Conservation (phyloP, 2,329 filamentous ascomycete species). For the Fusarium sp. region DNA sequence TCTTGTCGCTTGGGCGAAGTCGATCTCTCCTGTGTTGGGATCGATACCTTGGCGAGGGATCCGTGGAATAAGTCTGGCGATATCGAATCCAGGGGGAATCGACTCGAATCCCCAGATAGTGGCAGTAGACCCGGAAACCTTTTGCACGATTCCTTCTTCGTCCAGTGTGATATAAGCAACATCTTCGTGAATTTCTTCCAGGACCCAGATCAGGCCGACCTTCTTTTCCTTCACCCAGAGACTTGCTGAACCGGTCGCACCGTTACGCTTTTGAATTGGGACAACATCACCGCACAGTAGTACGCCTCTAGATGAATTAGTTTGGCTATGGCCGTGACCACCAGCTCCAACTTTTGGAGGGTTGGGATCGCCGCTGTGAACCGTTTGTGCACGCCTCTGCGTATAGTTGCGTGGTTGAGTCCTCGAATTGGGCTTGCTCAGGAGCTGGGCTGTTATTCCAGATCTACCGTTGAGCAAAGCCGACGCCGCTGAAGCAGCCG, state of each 20-base stretch:
- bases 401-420: slow-evolving; percentile 65
- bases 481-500: slow-evolving; percentile 57
- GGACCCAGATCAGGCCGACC: slow-evolving; percentile 93
- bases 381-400: slow-evolving; percentile 70
- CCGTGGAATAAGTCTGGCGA: slow-evolving; percentile 82
- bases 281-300: slow-evolving; percentile 97
- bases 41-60: slow-evolving; percentile 82
- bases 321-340: slow-evolving; percentile 73
- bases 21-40: slow-evolving; percentile 76
- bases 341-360: slow-evolving; percentile 65
- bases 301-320: slow-evolving; percentile 85
- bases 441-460: slow-evolving; percentile 86
- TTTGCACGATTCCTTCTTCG: slow-evolving; percentile 78
- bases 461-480: slow-evolving; percentile 73
- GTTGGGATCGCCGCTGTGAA: slow-evolving; percentile 66
- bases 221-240: slow-evolving; percentile 99
- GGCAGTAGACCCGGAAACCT: slow-evolving; percentile 78
- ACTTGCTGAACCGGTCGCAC: slow-evolving; percentile 89
- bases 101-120: slow-evolving; percentile 85
- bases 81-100: slow-evolving; percentile 74
- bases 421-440: slow-evolving; percentile 81
- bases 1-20: slow-evolving; percentile 79
- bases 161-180: slow-evolving; percentile 82
- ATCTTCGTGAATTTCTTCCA: slow-evolving; percentile 98
- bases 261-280: slow-evolving; percentile 95